phyloP scores from a whole-genome alignment of 495 filamentous ascomycete species.

The Lineolata rhizophorae region DNA sequence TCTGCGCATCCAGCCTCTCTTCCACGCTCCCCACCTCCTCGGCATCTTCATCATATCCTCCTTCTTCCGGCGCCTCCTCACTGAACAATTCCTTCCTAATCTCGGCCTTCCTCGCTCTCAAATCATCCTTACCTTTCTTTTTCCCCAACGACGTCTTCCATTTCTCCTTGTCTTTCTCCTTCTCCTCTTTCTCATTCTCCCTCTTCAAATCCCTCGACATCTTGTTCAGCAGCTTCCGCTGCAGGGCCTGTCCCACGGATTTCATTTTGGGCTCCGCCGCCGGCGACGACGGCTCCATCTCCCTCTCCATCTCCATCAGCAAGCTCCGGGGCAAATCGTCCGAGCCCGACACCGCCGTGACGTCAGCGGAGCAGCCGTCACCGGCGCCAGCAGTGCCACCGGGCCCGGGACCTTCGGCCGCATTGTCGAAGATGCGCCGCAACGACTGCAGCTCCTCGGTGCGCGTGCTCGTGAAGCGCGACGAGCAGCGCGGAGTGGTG shows the following conservation, averaged over 20 bases:
- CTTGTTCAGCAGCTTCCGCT: background rate
- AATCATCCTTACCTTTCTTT: too few species aligned
- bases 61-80: background rate
- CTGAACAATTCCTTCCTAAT: background rate
- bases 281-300: too few species aligned
- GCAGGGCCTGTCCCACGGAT: background rate
- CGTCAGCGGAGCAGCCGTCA: background rate
- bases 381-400: too few species aligned
- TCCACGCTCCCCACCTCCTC: background rate
- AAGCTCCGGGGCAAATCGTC: background rate
- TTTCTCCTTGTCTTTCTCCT: too few species aligned
- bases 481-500: background rate
- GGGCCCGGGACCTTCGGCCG: too few species aligned
- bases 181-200: background rate
- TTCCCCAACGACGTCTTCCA: too few species aligned
- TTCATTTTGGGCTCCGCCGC: background rate
- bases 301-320: too few species aligned
- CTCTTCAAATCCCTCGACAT: background rate
- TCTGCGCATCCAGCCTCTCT: background rate
- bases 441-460: background rate
- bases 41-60: background rate
- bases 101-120: too few species aligned
- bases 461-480: background rate
- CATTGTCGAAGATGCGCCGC: background rate
- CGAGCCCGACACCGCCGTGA: background rate